Evolutionary conservation across 345 rosid genomes (phyloP).

Genomic region (Lepidium africanum): DNA sequence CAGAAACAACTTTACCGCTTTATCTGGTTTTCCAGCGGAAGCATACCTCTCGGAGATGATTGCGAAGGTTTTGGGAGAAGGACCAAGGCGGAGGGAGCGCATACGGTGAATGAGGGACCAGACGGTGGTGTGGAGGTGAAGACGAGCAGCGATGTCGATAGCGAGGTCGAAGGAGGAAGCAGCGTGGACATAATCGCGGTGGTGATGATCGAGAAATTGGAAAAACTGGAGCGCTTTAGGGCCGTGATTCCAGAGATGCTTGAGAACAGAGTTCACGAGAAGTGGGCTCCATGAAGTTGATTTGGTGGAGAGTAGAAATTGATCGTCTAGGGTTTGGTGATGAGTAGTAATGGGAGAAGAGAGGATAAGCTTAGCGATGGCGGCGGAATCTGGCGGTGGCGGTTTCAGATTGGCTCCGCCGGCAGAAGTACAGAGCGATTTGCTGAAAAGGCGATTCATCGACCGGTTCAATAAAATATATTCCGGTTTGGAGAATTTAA

Average conservation of each 20-base stretch:
- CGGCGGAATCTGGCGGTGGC: slow-evolving; percentile 19
- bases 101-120: slow-evolving; percentile 55
- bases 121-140: slow-evolving; percentile 42
- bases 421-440: slow-evolving; percentile 14
- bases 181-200: slow-evolving; percentile 44
- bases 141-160: slow-evolving; percentile 74
- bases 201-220: slow-evolving; percentile 42
- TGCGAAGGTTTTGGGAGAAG: slow-evolving; percentile 57
- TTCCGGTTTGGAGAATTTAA: no score
- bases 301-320: slow-evolving; percentile 34
- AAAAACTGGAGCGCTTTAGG: slow-evolving; percentile 78
- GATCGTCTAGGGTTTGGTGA: slow-evolving; percentile 25
- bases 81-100: slow-evolving; percentile 63
- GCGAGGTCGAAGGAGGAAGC: slow-evolving; percentile 79
- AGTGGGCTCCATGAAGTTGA: slow-evolving; percentile 53
- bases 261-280: slow-evolving; percentile 57
- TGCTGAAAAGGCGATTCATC: slow-evolving; percentile 19
- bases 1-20: slow-evolving; percentile 62
- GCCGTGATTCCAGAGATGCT: slow-evolving; percentile 82
- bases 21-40: slow-evolving; percentile 63
- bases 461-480: neutral
- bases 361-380: slow-evolving; percentile 38
- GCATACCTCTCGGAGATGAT: slow-evolving; percentile 74
- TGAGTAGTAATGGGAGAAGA: slow-evolving; percentile 27
- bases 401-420: slow-evolving; percentile 5